A percentile compares a stretch with the other conserved stretches of the same genome.
phyloP scores from a whole-genome alignment of 352 stramenopile genomes.

The Phytophthora pinifolia region DNA sequence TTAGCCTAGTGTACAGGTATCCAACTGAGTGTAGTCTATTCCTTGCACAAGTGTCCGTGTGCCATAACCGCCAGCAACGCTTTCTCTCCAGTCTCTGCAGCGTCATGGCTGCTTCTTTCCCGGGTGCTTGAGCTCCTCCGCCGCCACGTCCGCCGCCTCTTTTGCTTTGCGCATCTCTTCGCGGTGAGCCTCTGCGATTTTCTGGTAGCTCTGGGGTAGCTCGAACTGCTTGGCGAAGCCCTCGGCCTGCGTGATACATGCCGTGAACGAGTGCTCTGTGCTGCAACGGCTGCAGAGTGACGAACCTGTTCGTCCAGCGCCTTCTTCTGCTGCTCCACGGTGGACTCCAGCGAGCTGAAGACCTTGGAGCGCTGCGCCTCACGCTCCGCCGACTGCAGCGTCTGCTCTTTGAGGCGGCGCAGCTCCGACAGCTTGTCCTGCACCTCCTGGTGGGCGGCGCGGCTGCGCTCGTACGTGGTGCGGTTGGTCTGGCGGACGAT shows the following conservation, averaged over 20 bases:
- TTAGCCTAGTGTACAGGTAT: constrained; percentile 29
- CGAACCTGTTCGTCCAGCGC: constrained; percentile 57
- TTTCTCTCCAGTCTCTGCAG: not conserved
- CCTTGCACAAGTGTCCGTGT: constrained; percentile 30
- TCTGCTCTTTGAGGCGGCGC: constrained; percentile 52
- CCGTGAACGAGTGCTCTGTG: not conserved
- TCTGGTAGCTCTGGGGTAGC: constrained; percentile 63
- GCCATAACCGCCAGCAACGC: constrained; percentile 13
- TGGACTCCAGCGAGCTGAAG: constrained; percentile 55
- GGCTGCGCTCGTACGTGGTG: constrained; percentile 64
- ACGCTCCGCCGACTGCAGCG: constrained; percentile 57
- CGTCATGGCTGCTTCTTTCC: constrained; percentile 10
- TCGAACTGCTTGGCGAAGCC: constrained; percentile 81
- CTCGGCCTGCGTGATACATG: constrained; percentile 37
- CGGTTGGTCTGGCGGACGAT: constrained; percentile 80
- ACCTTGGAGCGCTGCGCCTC: constrained; percentile 55
- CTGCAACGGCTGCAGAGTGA: not conserved
- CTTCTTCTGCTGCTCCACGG: constrained; percentile 62
- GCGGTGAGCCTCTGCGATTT: constrained; percentile 58
- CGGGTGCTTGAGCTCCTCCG: constrained; percentile 12
- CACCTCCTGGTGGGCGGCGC: constrained; percentile 52
- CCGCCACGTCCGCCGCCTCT: constrained; percentile 9
- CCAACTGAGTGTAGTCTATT: constrained; percentile 37
- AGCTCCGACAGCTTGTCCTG: constrained; percentile 64
- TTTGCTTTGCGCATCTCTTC: constrained; percentile 25